Base-by-base conservation (phyloP, 331 rosid genomes). In the Ulmus americana region DNA sequence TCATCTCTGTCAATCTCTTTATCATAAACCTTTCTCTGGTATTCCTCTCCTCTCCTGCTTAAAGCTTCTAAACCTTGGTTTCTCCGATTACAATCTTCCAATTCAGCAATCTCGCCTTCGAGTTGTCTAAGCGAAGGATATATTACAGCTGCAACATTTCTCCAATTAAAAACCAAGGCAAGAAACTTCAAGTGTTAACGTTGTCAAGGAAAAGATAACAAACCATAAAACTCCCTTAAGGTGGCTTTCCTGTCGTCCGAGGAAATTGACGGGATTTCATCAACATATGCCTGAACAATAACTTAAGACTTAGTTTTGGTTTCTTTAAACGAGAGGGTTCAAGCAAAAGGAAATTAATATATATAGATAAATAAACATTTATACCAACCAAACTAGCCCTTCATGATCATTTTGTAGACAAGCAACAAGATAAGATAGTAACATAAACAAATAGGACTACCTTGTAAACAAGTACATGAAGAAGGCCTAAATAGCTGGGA, bases 41-140 rank as follows among this genome's bases (percentile, higher is more conserved):
- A 74, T 52, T 76, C 87, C 61, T 11, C 68, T 68, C 59, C 75
- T 77, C 78, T 81, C 64, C 59, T 62, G 39, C 63, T 59, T 61
- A 51, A 57, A 59, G 60, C 65, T 63, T 84, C 73, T 8, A n/a
- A 22, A 55, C 47, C 14, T 64, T 61, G 71, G 70, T 69, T 69
- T 70, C 75, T 75, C 8, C 50, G 22, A 16, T 60, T 71, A 58
- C 18, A 60, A 45, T 54, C 75, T 68, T 77, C 64, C 55, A 70
- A 54, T 59, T 65, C 76, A 3, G 73, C 51, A 35, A 80, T 80
- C 78, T 84, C 89, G 0, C 75, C 81, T 77, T 75, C 77, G 68
- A 86, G 96, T 71, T 80, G 86, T 78, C 81, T 71, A 8, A 89
- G 81, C 10, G 85, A 86, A 66, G 95, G 96, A 71, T 84, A 86